These are phyloP conservation scores for Xerocomellus chrysenteron DNA, from an alignment of 768 basidiomycete genomes.

Conservation along the genomic window DNA sequence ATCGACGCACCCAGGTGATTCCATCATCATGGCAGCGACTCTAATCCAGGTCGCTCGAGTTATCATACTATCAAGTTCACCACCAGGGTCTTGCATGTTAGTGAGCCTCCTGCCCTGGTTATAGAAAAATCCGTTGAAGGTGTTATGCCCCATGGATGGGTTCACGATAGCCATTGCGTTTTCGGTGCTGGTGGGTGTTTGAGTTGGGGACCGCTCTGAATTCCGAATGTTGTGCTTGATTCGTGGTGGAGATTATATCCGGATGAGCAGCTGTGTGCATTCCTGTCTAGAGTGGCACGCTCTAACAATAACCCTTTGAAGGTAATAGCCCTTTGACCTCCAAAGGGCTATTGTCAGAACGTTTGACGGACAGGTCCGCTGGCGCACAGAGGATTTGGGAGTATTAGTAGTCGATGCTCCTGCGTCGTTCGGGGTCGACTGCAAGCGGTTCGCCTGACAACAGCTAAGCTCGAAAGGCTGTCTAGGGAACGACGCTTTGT, in stretches of 20 bases:
- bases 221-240: neutral
- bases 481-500: neutral
- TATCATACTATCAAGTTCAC: neutral
- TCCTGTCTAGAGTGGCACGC: neutral
- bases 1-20: neutral
- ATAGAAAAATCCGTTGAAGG: neutral
- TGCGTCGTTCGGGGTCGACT: neutral
- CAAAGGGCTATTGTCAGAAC: neutral
- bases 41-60: neutral
- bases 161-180: neutral
- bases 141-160: neutral
- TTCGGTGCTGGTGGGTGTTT: neutral
- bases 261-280: neutral
- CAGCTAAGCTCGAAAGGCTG: neutral
- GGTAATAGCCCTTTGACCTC: neutral
- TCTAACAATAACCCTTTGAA: neutral
- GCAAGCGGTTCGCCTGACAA: neutral
- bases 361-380: neutral
- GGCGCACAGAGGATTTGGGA: neutral
- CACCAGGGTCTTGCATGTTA: neutral
- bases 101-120: neutral
- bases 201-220: neutral
- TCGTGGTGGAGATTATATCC: neutral
- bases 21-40: too few species aligned
- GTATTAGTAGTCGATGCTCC: neutral